Evolutionary conservation across 2,329 filamentous ascomycete species (phyloP).

Genomic region (Talaromyces verruculosus): DNA sequence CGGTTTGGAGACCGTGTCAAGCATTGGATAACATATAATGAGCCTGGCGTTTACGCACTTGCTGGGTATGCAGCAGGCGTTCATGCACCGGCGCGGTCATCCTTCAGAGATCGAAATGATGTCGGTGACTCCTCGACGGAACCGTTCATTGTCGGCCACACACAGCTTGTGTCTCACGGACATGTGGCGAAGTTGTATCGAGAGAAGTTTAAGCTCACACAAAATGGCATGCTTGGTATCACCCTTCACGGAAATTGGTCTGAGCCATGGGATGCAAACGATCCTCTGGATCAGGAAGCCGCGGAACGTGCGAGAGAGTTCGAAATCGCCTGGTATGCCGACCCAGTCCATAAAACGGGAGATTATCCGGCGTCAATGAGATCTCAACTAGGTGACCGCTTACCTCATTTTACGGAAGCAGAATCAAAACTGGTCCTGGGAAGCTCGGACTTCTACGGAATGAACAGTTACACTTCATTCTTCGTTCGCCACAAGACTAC

Average conservation of each 20-base stretch:
- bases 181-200: conserved; percentile 73
- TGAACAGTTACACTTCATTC: conserved; percentile 85
- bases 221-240: conserved; percentile 74
- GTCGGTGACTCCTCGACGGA: conserved; percentile 72
- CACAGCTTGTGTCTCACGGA: conserved; percentile 71
- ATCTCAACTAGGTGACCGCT: conserved; percentile 71
- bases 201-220: conserved; percentile 69
- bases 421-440: conserved; percentile 69
- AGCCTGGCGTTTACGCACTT: conserved; percentile 77
- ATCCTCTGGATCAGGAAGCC: conserved; percentile 69
- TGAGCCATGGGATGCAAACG: conserved; percentile 73
- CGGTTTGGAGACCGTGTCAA: conserved; percentile 69
- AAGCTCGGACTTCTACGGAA: conserved; percentile 83
- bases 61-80: conserved; percentile 72
- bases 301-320: conserved; percentile 77
- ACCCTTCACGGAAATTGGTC: conserved; percentile 75
- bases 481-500: conserved; percentile 70
- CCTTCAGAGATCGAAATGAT: conserved; percentile 66
- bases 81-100: conserved; percentile 74
- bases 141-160: conserved; percentile 76
- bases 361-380: conserved; percentile 77
- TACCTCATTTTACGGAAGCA: conserved; percentile 69
- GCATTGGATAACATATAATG: conserved; percentile 84
- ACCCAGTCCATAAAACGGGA: conserved; percentile 72
- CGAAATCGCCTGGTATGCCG: conserved; percentile 77